Percentiles rank a stretch among this genome's conserved stretches.
Evolutionary conservation across 768 basidiomycete species (phyloP).

Genomic region (Calocybe gangraenosa): DNA sequence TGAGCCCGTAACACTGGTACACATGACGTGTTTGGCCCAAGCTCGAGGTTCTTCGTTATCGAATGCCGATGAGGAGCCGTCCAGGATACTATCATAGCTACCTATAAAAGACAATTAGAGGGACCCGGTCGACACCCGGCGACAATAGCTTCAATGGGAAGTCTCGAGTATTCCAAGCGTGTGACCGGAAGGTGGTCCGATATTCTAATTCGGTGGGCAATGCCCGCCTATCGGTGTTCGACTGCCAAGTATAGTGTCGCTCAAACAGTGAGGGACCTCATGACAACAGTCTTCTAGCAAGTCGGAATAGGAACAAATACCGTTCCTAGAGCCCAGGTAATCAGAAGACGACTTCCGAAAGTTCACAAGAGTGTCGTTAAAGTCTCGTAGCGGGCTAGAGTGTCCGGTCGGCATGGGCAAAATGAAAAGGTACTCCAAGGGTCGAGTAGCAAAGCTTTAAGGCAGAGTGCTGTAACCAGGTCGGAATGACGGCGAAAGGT

Average conservation of each 20-base stretch:
- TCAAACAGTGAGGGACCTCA: no score
- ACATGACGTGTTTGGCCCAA: not conserved
- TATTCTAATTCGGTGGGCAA: no score
- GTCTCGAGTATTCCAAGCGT: not conserved
- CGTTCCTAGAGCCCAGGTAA: not conserved
- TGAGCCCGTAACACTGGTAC: not conserved
- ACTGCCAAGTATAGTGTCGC: no score
- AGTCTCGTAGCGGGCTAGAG: not conserved
- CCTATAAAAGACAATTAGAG: constrained; percentile 1
- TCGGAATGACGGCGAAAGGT: no score
- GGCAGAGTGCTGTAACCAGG: no score
- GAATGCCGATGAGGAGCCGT: not conserved
- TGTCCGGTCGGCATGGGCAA: no score
- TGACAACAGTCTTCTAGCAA: not conserved
- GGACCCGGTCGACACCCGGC: not conserved
- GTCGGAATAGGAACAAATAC: not conserved
- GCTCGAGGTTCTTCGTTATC: not conserved
- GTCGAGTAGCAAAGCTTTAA: no score
- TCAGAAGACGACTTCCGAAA: not conserved
- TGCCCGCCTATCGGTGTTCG: no score
- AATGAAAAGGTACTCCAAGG: no score
- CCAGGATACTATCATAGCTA: constrained; percentile 3
- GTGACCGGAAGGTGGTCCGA: not conserved
- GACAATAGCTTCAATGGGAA: not conserved
- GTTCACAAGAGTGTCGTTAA: not conserved